Conservation (phyloP, 305 asterid species). For the Solanum hybrid region DNA sequence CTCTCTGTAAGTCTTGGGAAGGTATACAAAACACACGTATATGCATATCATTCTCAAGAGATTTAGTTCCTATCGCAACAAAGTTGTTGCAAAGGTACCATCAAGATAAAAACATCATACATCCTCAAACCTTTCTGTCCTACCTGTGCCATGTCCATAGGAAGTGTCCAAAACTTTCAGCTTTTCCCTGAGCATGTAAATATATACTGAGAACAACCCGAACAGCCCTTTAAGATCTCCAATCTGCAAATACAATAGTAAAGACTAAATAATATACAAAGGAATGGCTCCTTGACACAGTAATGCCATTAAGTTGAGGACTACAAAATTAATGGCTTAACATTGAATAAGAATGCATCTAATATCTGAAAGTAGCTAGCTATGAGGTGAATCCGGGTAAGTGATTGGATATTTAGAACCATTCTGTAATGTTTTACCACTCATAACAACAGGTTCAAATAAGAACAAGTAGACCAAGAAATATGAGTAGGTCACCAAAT, state of each 20-base stretch:
- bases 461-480: background rate
- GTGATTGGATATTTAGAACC: background rate
- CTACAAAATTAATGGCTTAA: background rate
- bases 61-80: background rate
- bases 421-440: background rate
- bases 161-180: conserved; percentile 50
- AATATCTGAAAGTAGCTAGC: background rate
- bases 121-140: background rate
- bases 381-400: background rate
- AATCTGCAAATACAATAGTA: conserved; percentile 34
- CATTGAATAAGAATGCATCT: background rate
- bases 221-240: conserved; percentile 72
- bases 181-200: conserved; percentile 49
- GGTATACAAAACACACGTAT: background rate
- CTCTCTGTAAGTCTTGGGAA: conserved; percentile 8
- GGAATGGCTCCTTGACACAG: background rate
- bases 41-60: background rate
- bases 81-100: background rate
- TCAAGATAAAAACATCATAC: background rate
- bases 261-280: background rate
- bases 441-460: background rate
- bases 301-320: background rate
- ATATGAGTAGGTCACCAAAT: background rate
- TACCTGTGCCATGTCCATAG: conserved; percentile 64
- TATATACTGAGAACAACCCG: conserved; percentile 49